Evolutionary conservation across 805 yeast species (phyloP), one percentile per base, ranked within the genome.

Genomic region (Ogataea paradorogensis): DNA sequence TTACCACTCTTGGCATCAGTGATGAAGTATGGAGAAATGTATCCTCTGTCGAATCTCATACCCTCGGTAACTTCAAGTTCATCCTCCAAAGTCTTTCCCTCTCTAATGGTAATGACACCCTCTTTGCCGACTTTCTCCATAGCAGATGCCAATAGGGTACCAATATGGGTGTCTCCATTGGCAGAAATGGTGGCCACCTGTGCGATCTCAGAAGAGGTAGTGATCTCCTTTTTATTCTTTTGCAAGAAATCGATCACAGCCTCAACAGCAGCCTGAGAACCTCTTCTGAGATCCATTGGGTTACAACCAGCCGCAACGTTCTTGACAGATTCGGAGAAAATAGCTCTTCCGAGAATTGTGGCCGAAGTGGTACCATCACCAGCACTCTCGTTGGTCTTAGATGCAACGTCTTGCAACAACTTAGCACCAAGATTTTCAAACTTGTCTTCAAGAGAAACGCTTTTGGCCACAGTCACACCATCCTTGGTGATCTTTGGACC

Each of bases 311-410:
- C 96, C 47, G 98, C 97, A 31, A 93, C 99, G 60, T 88, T 88
- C 76, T 88, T 89, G 46, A 91, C 95, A 22, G 95, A 79, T 69
- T 93, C 97, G 45, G 95, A 82, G 73, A 91, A 87, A 55, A 91
- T 91, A 43, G 96, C 84, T 67, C 95, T 85, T 53, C 97, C 98
- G 55, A 91, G 75, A 40, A 91, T 95, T 34, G 98, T 93, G 55
- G 98, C 97, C 31, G 95, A 84, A 27, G 99, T 91, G 50, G 99
- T 91, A 68, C 99, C 99, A 59, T 91, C 99, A 70, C 99, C 99
- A 46, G 98, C 97, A 55, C 84, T 77, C 67, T 91, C 96, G 67
- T 93, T 93, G 58, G 99, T 90, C 78, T 86, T 91, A 55, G 95
- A 81, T 30, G 98, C 96, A 45, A 93, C 97, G 63, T 93, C 98